A percentile compares a stretch with the other conserved stretches of the same genome.
Evolutionary conservation across 2,329 filamentous ascomycete genomes (phyloP).

Genomic region (Zymoseptoria ardabiliae): DNA sequence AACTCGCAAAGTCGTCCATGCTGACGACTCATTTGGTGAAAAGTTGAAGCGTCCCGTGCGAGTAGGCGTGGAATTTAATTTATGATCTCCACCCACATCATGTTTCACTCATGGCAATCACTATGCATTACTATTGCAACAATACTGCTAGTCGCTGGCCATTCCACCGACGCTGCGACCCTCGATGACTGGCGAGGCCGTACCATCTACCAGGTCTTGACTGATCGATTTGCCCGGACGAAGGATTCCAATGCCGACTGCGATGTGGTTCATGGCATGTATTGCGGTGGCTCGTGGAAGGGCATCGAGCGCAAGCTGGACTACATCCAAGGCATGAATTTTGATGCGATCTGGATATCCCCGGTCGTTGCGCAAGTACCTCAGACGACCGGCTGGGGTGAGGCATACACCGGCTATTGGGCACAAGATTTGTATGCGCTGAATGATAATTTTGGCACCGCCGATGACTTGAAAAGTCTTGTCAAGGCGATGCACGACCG

Average conservation of each 20-base stretch:
- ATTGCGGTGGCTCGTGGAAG: constrained; percentile 36
- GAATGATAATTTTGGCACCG: constrained; percentile 53
- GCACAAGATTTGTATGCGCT: constrained; percentile 46
- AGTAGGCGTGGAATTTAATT: background rate
- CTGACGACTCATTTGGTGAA: background rate
- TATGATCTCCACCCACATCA: background rate
- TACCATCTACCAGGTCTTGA: constrained; percentile 36
- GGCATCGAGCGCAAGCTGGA: constrained; percentile 36
- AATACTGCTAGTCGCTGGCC: background rate
- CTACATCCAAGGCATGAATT: constrained; percentile 38
- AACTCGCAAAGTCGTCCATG: background rate
- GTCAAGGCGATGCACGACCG: constrained; percentile 48
- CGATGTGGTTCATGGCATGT: constrained; percentile 21
- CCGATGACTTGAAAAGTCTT: constrained; percentile 51
- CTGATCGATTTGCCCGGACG: constrained; percentile 31
- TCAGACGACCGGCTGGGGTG: constrained; percentile 35
- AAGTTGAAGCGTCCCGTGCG: background rate
- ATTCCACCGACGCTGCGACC: constrained; percentile 22
- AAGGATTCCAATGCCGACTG: constrained; percentile 22
- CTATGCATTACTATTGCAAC: background rate
- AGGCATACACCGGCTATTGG: constrained; percentile 47
- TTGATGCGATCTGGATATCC: constrained; percentile 44
- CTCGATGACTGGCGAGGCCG: constrained; percentile 32
- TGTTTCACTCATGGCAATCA: background rate
- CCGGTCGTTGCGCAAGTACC: constrained; percentile 38